These are phyloP conservation scores for Penicillium sp. DNA, from an alignment of 2,329 filamentous ascomycete genomes.

Conservation along the genomic window DNA sequence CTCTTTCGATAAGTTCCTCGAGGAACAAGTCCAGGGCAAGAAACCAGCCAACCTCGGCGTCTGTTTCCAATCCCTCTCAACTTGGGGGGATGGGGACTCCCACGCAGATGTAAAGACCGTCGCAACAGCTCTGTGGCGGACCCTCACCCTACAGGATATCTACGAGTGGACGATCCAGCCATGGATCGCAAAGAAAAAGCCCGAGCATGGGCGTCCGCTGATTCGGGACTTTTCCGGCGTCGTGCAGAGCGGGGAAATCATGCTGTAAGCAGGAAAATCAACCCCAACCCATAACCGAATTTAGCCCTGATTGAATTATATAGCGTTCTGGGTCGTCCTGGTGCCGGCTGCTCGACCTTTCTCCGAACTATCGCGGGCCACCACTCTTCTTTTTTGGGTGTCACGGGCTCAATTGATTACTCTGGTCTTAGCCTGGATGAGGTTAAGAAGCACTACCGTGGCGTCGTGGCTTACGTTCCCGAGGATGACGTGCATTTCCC, in stretches of 20 bases:
- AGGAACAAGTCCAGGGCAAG: conserved; percentile 63
- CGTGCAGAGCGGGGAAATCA: conserved; percentile 64
- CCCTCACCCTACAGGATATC: conserved; percentile 69
- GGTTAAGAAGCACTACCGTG: conserved; percentile 63
- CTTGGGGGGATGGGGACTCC: conserved; percentile 64
- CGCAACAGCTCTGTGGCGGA: conserved; percentile 68
- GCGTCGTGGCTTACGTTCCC: conserved; percentile 69
- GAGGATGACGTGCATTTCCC: conserved; percentile 72
- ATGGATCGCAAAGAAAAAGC: conserved; percentile 42
- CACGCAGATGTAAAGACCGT: conserved; percentile 65
- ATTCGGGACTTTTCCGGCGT: conserved; percentile 65
- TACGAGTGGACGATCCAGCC: conserved; percentile 56
- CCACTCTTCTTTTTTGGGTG: conserved; percentile 59
- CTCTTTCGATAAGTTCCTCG: conserved; percentile 65
- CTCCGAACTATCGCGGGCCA: conserved; percentile 69
- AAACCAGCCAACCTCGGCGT: conserved; percentile 72
- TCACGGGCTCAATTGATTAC: conserved; percentile 66
- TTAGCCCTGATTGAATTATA: background rate
- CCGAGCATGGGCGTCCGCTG: conserved; percentile 50
- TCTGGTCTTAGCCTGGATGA: conserved; percentile 64
- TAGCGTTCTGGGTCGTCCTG: conserved; percentile 63
- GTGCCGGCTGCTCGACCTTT: conserved; percentile 69
- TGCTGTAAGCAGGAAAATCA: conserved; percentile 45
- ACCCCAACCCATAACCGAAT: background rate
- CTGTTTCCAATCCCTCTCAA: conserved; percentile 68